Evolutionary conservation across 441 rosid species (phyloP), one percentile per base, ranked within the genome.

Genomic region (Omphalea diandra): DNA sequence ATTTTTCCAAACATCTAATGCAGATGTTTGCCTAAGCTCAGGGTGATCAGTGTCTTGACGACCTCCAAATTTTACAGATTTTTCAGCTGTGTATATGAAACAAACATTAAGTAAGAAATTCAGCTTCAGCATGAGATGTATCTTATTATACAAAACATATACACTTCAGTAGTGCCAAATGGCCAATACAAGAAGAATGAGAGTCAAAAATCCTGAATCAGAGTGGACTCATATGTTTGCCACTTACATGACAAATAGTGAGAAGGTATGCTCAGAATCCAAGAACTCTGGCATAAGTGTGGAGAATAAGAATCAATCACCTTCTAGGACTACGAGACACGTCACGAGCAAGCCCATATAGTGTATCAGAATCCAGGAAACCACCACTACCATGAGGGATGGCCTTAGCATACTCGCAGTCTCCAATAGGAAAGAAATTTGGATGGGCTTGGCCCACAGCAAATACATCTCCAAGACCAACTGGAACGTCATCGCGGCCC

Each of bases 401-500:
- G 66, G 88, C 87, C 71, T 82, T 83, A 31, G 53, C 47, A 77
- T 89, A 88, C 67, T 83, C 82, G 81, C 88, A 86, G 75, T 78
- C 88, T 58, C 91, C 95, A 69, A 86, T 84, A 24, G 72, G 9
- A 63, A 82, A 47, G 55, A 68, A 63, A 22, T 20, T 38, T 15
- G 79, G 71, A 69, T 89, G 83, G 0, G 86, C 69, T 70, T 83
- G 91, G 73, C 81, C 81, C 72, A 80, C 26, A 10, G 88, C 90
- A 62, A 76, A 81, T 20, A 81, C n/a, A 15, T 84, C 79, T 54
- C 94, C 92, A 2, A 91, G 71, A 46, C 94, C 96, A 24, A 87
- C 87, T 0, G 85, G 88, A 65, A 85, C 84, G 80, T 85, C 93
- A 4, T 89, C 89, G 1, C 96, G 89, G 20, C 97, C 97, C 93